Evolutionary conservation across 345 rosid species (phyloP).

Genomic region (Microthlaspi erraticum): DNA sequence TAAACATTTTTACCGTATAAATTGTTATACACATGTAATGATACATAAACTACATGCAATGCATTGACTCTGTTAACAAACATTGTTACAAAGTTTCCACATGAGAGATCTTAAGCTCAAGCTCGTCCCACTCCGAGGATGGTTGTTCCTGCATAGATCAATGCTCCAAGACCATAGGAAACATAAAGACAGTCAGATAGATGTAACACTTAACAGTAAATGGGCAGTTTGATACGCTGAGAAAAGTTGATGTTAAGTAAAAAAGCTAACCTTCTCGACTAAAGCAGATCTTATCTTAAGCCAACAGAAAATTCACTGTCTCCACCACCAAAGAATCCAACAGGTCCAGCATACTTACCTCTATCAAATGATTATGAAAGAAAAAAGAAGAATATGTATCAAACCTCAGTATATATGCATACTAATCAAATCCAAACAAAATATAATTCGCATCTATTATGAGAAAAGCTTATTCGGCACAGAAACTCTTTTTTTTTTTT

Average conservation of each 20-base stretch:
- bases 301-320: constrained; percentile 96
- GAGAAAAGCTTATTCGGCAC: neutral
- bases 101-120: constrained; percentile 91
- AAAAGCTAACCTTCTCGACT: constrained; percentile 63
- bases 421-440: constrained; percentile 13
- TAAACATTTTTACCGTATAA: too few species aligned
- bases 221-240: constrained; percentile 3
- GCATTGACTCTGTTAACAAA: neutral
- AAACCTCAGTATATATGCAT: constrained; percentile 3
- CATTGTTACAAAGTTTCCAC: constrained; percentile 35
- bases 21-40: too few species aligned
- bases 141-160: constrained; percentile 89
- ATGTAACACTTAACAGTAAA: constrained; percentile 20
- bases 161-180: constrained; percentile 70
- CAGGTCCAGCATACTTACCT: constrained; percentile 96
- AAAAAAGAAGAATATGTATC: constrained; percentile 7
- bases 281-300: constrained; percentile 87
- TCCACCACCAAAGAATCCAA: constrained; percentile 95
- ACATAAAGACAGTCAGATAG: constrained; percentile 10
- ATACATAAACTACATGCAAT: too few species aligned
- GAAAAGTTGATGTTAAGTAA: neutral
- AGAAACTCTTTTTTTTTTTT: neutral
- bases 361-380: constrained; percentile 77
- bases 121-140: constrained; percentile 82
- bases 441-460: constrained; percentile 11